Evolutionary conservation across 2,329 filamentous ascomycete genomes (phyloP).

Genomic region (Colletotrichum sp.): DNA sequence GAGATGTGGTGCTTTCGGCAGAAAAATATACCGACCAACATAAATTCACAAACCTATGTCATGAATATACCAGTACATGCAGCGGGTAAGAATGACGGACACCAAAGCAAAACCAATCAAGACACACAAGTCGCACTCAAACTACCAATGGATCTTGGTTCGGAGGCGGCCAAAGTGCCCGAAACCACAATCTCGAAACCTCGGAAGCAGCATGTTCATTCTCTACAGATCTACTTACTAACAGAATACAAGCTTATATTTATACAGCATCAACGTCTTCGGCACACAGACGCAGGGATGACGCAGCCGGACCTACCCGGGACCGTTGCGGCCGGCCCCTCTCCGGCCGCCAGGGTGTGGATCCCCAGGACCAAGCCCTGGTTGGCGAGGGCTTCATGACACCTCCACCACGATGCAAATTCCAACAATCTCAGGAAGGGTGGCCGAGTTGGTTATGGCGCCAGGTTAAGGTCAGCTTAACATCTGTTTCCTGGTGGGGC

Average conservation of each 20-base stretch:
- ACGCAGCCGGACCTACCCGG: background rate
- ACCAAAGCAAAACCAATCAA: background rate
- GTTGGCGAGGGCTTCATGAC: background rate
- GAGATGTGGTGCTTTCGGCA: background rate
- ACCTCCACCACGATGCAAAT: background rate
- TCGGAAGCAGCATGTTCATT: too few species aligned
- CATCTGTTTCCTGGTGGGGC: conserved; percentile 22
- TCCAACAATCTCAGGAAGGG: conserved; percentile 3
- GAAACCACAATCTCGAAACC: background rate
- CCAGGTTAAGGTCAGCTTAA: conserved; percentile 22
- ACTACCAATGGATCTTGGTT: background rate
- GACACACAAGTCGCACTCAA: background rate
- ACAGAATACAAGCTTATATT: background rate
- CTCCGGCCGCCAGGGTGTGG: background rate
- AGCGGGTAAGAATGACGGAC: background rate
- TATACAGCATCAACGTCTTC: background rate
- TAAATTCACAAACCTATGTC: background rate
- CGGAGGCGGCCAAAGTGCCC: background rate
- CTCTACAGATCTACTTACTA: background rate
- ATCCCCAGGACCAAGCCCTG: background rate
- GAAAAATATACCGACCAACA: background rate
- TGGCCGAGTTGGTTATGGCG: conserved; percentile 22
- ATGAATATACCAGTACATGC: background rate
- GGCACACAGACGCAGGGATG: background rate
- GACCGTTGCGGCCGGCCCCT: background rate